A percentile compares a stretch with the other conserved stretches of the same genome.
phyloP scores from a whole-genome alignment of 306 rosid genomes.

The Argentina anserina region DNA sequence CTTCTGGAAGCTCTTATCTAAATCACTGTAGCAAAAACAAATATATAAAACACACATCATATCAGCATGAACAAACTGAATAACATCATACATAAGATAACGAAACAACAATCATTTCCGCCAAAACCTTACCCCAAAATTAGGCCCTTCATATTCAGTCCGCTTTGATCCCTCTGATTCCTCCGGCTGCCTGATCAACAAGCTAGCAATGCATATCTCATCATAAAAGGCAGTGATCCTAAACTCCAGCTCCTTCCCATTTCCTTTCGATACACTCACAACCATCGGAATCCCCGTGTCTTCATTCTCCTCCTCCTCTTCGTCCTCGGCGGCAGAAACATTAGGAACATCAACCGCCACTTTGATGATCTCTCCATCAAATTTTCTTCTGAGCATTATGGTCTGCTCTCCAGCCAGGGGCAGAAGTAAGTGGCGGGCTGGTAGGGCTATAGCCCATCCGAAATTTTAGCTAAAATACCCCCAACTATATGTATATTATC shows the following conservation, averaged over 20 bases:
- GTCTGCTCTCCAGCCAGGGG: slow-evolving; percentile 86
- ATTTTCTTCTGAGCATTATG: slow-evolving; percentile 56
- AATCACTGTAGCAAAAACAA: slow-evolving; percentile 47
- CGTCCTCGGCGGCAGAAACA: slow-evolving; percentile 26
- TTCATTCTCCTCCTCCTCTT: slow-evolving; percentile 17
- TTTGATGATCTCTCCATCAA: slow-evolving; percentile 55
- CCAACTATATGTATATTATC: too few relatives aligned
- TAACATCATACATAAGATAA: not conserved
- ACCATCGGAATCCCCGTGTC: slow-evolving; percentile 72
- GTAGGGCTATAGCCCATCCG: too few relatives aligned
- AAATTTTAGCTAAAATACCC: too few relatives aligned
- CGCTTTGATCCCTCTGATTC: slow-evolving; percentile 32
- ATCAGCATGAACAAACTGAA: not conserved
- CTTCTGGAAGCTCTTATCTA: slow-evolving; percentile 83
- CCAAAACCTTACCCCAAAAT: not conserved
- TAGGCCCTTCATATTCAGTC: slow-evolving; percentile 82
- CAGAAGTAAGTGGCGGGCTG: too few relatives aligned
- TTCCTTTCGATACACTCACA: slow-evolving; percentile 54
- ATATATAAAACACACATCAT: not conserved
- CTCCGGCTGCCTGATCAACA: slow-evolving; percentile 54
- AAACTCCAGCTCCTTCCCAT: slow-evolving; percentile 58
- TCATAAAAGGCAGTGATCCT: slow-evolving; percentile 66
- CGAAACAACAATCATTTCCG: not conserved
- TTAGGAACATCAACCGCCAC: slow-evolving; percentile 72
- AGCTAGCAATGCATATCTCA: slow-evolving; percentile 68